Conservation (phyloP, 257 asterid species). For the Gentiana straminea region DNA sequence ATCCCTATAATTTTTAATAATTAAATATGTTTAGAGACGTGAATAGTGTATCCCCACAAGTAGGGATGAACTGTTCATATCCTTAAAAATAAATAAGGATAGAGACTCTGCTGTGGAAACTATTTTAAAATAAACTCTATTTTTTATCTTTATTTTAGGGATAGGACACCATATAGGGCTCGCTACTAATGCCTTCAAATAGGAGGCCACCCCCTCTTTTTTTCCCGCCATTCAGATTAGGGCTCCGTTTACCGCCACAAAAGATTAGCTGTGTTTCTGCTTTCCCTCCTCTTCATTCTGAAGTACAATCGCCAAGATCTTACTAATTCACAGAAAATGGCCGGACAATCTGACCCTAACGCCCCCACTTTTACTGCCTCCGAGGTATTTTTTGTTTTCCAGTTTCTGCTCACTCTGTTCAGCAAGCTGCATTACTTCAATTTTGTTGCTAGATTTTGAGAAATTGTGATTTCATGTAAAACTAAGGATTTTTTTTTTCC, state of each 20-base stretch:
- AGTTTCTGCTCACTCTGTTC: background rate
- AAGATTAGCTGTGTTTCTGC: background rate
- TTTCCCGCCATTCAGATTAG: conserved; percentile 14
- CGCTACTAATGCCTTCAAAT: no score
- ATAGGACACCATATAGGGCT: no score
- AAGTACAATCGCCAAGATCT: background rate
- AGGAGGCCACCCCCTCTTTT: no score
- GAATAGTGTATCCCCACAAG: no score
- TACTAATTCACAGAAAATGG: conserved; percentile 28
- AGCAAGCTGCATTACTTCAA: background rate
- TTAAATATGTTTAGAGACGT: no score
- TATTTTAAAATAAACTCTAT: no score
- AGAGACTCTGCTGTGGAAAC: no score
- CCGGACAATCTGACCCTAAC: conserved; percentile 37
- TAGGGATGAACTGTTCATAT: no score
- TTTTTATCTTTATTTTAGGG: no score
- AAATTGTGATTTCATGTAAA: background rate
- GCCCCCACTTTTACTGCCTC: conserved; percentile 67
- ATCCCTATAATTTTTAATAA: no score
- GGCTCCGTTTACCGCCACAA: conserved; percentile 5
- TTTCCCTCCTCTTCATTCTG: background rate
- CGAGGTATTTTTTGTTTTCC: conserved; percentile 35
- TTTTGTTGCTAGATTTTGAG: background rate
- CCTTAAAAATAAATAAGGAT: no score
- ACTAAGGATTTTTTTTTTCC: background rate